Percentiles rank a stretch among this genome's conserved stretches.
phyloP scores from a whole-genome alignment of 345 rosid species.

The Gossypium mustelinum region DNA sequence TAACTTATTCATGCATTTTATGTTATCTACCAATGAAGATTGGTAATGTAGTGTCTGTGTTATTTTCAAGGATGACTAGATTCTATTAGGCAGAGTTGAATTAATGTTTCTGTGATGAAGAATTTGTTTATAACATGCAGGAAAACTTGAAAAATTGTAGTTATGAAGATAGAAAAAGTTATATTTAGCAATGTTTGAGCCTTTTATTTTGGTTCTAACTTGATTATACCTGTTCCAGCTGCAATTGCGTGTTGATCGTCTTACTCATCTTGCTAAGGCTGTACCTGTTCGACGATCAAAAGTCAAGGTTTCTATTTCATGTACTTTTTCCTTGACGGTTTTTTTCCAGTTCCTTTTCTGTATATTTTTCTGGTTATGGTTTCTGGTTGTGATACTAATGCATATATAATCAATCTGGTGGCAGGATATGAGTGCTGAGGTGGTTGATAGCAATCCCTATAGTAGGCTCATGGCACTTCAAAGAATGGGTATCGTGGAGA shows the following conservation, averaged over 20 bases:
- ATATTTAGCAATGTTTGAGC: not conserved
- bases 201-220: not conserved
- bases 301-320: constrained; percentile 11
- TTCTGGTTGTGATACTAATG: constrained; percentile 5
- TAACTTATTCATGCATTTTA: not conserved
- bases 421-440: constrained; percentile 96
- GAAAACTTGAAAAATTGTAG: not conserved
- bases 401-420: constrained; percentile 12
- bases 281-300: constrained; percentile 14
- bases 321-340: not conserved
- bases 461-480: constrained; percentile 99
- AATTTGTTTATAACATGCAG: not conserved
- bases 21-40: not conserved
- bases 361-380: not conserved
- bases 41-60: not conserved
- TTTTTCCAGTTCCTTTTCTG: not conserved
- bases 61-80: not conserved
- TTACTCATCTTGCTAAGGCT: constrained; percentile 46
- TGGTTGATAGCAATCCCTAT: constrained; percentile 94
- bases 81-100: not conserved
- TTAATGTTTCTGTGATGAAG: not conserved
- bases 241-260: constrained; percentile 35
- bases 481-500: constrained; percentile 91
- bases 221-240: not conserved
- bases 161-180: not conserved